Percentiles rank a stretch among this genome's conserved stretches.
These are phyloP conservation scores for Aureobasidium sp. DNA, from an alignment of 2,329 filamentous ascomycete genomes.

Conservation along the genomic window DNA sequence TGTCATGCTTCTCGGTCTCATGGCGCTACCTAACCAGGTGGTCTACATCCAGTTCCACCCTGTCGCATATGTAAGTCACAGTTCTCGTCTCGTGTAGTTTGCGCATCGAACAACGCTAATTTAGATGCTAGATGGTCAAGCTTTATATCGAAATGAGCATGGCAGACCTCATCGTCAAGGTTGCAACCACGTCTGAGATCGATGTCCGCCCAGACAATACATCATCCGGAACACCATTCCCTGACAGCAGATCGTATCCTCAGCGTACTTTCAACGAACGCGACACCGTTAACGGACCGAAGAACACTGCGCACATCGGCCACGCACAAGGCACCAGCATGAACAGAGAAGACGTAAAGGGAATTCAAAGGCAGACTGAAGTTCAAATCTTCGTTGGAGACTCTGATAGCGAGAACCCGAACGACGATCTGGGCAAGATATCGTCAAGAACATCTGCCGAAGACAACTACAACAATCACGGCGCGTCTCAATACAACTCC, in stretches of 20 bases:
- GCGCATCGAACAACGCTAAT: background rate
- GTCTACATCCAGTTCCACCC: conserved; percentile 43
- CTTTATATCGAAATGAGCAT: conserved; percentile 46
- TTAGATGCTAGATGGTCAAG: conserved; percentile 35
- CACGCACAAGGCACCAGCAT: background rate
- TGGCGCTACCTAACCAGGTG: conserved; percentile 12
- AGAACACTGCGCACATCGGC: background rate
- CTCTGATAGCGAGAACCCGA: conserved; percentile 2
- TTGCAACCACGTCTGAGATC: conserved; percentile 19
- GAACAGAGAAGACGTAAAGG: conserved; percentile 3
- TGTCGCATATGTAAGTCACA: background rate
- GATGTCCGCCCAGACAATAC: background rate
- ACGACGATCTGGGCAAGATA: background rate
- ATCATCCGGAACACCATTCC: background rate
- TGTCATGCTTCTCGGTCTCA: conserved; percentile 16
- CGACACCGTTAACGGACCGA: background rate
- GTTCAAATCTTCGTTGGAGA: conserved; percentile 10
- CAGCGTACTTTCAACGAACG: conserved; percentile 3
- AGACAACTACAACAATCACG: background rate
- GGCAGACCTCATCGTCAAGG: conserved; percentile 40
- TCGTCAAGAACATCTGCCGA: background rate
- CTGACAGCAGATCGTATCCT: background rate
- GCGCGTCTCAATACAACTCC: background rate
- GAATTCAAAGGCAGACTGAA: conserved; percentile 6
- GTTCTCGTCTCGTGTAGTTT: background rate